These are phyloP conservation scores for Atkinsonella texensis DNA, from an alignment of 2,329 filamentous ascomycete genomes.

Conservation along the genomic window DNA sequence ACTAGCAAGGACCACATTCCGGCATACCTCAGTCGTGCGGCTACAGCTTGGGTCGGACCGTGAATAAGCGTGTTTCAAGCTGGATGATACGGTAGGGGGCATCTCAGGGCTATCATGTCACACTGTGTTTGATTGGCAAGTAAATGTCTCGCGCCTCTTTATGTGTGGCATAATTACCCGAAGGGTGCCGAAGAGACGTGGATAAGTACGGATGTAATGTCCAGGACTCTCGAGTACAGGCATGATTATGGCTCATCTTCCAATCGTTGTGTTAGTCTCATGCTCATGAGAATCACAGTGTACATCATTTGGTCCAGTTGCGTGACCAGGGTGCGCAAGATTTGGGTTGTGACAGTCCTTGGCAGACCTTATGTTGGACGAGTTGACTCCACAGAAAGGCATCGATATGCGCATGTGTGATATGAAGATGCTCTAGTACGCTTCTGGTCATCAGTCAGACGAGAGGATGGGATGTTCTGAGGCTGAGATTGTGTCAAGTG, in stretches of 20 bases:
- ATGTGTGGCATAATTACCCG: not conserved
- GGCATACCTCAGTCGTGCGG: not conserved
- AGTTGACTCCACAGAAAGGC: not conserved
- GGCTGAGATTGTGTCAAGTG: not conserved
- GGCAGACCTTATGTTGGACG: no score
- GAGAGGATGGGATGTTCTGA: not conserved
- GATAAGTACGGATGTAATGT: not conserved
- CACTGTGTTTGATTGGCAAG: not conserved
- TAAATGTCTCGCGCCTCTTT: not conserved
- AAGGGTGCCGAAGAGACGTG: not conserved
- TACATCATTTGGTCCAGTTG: not conserved
- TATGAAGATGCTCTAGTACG: not conserved
- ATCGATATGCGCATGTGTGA: not conserved
- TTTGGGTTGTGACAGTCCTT: not conserved
- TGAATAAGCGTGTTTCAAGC: not conserved
- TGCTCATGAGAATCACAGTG: not conserved
- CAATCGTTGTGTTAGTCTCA: not conserved
- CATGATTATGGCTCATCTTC: not conserved
- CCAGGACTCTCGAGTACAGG: not conserved
- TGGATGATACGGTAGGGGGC: not conserved
- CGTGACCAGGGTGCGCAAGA: not conserved
- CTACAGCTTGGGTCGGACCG: not conserved
- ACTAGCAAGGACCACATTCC: not conserved
- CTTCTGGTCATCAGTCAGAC: not conserved
- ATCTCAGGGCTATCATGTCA: not conserved